These are phyloP conservation scores for Ceratocystiopsis minuta DNA, from an alignment of 2,329 filamentous ascomycete species.

Conservation along the genomic window DNA sequence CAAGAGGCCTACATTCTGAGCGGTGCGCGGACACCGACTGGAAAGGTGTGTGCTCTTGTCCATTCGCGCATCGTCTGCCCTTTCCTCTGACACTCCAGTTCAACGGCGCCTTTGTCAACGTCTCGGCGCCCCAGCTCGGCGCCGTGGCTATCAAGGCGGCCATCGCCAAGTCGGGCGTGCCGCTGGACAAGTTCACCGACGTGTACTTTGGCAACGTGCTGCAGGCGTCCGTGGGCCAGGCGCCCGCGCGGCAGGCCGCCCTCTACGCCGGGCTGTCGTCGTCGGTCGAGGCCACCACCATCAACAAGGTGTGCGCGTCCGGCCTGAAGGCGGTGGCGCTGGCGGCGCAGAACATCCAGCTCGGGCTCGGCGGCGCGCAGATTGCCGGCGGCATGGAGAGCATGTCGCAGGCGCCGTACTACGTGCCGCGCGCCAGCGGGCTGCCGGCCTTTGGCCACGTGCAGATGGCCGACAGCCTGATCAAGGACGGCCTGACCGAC, in stretches of 20 bases:
- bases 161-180: conserved; percentile 68
- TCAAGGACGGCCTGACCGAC: conserved; percentile 90
- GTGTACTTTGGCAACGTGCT: conserved; percentile 98
- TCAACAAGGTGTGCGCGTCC: conserved; percentile 97
- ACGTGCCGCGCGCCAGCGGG: conserved; percentile 63
- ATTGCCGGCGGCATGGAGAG: conserved; percentile 96
- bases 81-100: conserved; percentile 43
- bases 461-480: conserved; percentile 75
- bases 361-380: conserved; percentile 74
- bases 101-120: conserved; percentile 74
- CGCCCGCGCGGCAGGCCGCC: conserved; percentile 76
- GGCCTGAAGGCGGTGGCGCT: conserved; percentile 83
- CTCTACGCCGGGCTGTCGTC: conserved; percentile 73
- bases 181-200: conserved; percentile 63
- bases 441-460: conserved; percentile 75
- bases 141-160: conserved; percentile 85
- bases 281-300: conserved; percentile 72
- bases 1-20: conserved; percentile 89
- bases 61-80: background rate
- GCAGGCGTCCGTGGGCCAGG: conserved; percentile 66
- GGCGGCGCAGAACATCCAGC: conserved; percentile 85
- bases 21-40: conserved; percentile 74
- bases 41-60: conserved; percentile 40
- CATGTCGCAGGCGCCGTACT: conserved; percentile 89
- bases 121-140: conserved; percentile 75